A percentile compares a stretch with the other conserved stretches of the same genome.
Evolutionary conservation across 352 stramenopile genomes (phyloP).

Genomic region (Elongisporangium senticosum): DNA sequence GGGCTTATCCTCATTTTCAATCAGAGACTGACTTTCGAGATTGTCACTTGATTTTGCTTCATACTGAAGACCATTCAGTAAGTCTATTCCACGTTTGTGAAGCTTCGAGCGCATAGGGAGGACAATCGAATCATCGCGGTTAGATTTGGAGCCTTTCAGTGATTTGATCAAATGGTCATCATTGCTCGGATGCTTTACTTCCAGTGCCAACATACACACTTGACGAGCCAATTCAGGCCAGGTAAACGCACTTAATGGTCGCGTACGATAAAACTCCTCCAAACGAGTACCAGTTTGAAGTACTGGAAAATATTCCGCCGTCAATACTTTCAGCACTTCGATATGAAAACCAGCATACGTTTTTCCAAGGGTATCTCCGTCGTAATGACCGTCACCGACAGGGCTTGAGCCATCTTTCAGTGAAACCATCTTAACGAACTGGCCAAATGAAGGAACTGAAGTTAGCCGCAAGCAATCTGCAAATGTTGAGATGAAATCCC

Average conservation of each 20-base stretch:
- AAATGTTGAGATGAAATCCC: conserved; percentile 75
- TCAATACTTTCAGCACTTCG: conserved; percentile 40
- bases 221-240: conserved; percentile 79
- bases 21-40: not conserved
- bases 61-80: conserved; percentile 49
- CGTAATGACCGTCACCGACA: conserved; percentile 40
- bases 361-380: conserved; percentile 40
- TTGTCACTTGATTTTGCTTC: conserved; percentile 20
- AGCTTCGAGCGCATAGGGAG: conserved; percentile 40
- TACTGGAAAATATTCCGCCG: conserved; percentile 62
- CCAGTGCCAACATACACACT: conserved; percentile 68
- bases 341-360: conserved; percentile 48
- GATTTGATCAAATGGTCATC: conserved; percentile 74
- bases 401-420: conserved; percentile 39
- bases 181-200: conserved; percentile 55
- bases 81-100: conserved; percentile 25
- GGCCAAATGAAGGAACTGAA: conserved; percentile 36
- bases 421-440: conserved; percentile 48
- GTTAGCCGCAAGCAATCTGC: conserved; percentile 53
- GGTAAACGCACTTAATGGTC: conserved; percentile 69
- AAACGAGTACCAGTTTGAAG: conserved; percentile 64
- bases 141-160: conserved; percentile 69
- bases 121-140: conserved; percentile 60
- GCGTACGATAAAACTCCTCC: conserved; percentile 66
- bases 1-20: not conserved